Evolutionary conservation across 148 eudicot species (phyloP).

Genomic region (Arctostaphylos glauca): DNA sequence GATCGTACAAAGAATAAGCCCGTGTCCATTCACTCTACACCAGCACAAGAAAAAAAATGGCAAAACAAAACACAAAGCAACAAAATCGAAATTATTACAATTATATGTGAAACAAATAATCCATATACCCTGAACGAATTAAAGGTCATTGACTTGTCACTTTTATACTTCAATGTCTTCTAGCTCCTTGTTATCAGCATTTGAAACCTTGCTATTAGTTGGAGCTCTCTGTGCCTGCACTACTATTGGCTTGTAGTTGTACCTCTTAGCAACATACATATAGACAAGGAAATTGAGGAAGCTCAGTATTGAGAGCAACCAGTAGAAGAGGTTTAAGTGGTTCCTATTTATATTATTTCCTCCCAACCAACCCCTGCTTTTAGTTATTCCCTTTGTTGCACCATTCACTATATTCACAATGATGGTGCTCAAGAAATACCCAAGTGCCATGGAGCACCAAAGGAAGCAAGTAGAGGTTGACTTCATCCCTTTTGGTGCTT

Average conservation of each 20-base stretch:
- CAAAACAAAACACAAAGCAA: neutral
- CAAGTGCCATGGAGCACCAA: slow-evolving; percentile 47
- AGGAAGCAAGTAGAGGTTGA: slow-evolving; percentile 48
- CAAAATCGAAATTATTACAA: neutral
- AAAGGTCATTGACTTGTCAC: neutral
- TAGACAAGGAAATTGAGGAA: slow-evolving; percentile 35
- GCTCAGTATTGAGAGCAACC: slow-evolving; percentile 37
- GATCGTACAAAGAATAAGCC: neutral
- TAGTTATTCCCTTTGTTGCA: slow-evolving; percentile 26
- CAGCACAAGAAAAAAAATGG: neutral
- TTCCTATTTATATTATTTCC: slow-evolving; percentile 44
- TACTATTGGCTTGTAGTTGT: slow-evolving; percentile 30
- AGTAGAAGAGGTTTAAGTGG: slow-evolving; percentile 43
- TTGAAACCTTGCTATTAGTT: neutral
- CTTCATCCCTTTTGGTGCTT: slow-evolving; percentile 42
- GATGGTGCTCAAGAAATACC: slow-evolving; percentile 47
- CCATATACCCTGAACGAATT: neutral
- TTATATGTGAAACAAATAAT: neutral
- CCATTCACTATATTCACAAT: slow-evolving; percentile 35
- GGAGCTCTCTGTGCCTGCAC: neutral
- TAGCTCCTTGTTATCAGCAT: neutral
- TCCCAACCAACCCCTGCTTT: slow-evolving; percentile 45
- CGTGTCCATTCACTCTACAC: neutral
- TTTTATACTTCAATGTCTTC: neutral
- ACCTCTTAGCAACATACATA: slow-evolving; percentile 38